phyloP scores from a whole-genome alignment of 78 protist genomes.

The Chrysochromulina parva region DNA sequence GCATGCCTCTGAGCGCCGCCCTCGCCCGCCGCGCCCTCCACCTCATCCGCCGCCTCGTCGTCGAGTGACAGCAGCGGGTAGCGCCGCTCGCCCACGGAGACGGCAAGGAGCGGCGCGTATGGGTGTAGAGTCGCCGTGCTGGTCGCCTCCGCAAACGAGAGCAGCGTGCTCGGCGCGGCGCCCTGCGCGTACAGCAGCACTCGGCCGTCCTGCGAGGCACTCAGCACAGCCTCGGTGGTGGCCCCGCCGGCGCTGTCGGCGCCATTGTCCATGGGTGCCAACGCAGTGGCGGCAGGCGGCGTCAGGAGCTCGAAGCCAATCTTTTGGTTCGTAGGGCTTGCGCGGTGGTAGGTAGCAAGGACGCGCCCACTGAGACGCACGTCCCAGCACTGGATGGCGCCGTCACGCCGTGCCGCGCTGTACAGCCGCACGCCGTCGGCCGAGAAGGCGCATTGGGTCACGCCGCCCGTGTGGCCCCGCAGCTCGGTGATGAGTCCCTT shows the following conservation, averaged over 20 bases:
- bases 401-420: slow-evolving; percentile 29
- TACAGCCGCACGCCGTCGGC: background rate
- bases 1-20: too few species aligned
- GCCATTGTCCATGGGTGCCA: background rate
- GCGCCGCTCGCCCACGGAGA: slow-evolving; percentile 28
- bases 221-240: background rate
- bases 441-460: slow-evolving; percentile 31
- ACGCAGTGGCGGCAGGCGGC: too few species aligned
- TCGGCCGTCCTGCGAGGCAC: slow-evolving; percentile 13
- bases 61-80: background rate
- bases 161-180: background rate
- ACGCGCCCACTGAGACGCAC: background rate
- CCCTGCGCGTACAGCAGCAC: background rate
- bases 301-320: slow-evolving; percentile 29
- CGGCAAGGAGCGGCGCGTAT: slow-evolving; percentile 17
- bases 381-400: slow-evolving; percentile 23
- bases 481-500: background rate
- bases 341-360: background rate
- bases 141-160: background rate
- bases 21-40: too few species aligned
- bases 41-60: background rate
- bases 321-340: slow-evolving; percentile 31
- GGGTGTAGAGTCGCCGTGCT: slow-evolving; percentile 33
- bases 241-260: background rate
- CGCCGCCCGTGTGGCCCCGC: slow-evolving; percentile 42